These are phyloP conservation scores for Fusarium pilosicola DNA, from an alignment of 2,329 filamentous ascomycete genomes.

Conservation along the genomic window DNA sequence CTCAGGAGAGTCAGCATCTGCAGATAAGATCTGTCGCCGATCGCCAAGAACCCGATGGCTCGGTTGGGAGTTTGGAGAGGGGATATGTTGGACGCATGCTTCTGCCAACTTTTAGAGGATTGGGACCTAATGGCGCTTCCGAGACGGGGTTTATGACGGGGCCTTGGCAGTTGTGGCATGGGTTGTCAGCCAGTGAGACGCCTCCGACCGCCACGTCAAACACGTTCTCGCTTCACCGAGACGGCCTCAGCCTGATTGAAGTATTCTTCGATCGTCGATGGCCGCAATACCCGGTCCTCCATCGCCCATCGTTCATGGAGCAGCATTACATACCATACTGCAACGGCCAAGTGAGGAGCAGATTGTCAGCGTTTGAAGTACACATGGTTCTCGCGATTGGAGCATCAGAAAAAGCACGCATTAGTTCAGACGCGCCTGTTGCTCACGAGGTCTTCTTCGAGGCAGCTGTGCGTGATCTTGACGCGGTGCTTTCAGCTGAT, in stretches of 20 bases:
- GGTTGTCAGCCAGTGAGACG: slow-evolving; percentile 27
- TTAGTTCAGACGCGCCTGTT: slow-evolving; percentile 3
- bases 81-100: slow-evolving; percentile 36
- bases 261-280: slow-evolving; percentile 37
- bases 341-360: slow-evolving; percentile 1
- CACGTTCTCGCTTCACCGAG: slow-evolving; percentile 24
- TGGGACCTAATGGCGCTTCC: background rate
- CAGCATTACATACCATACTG: slow-evolving; percentile 32
- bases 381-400: slow-evolving; percentile 40
- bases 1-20: background rate
- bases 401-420: slow-evolving; percentile 31
- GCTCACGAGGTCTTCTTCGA: slow-evolving; percentile 38
- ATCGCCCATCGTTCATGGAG: slow-evolving; percentile 38
- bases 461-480: slow-evolving; percentile 25
- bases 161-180: slow-evolving; percentile 39
- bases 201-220: slow-evolving; percentile 4
- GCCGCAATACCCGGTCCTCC: slow-evolving; percentile 37
- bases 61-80: slow-evolving; percentile 22
- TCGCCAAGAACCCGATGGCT: slow-evolving; percentile 11
- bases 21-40: background rate
- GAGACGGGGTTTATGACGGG: slow-evolving; percentile 36
- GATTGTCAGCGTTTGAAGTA: slow-evolving; percentile 31
- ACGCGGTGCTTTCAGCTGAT: slow-evolving; percentile 26
- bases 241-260: slow-evolving; percentile 25
- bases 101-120: slow-evolving; percentile 31